phyloP scores from a whole-genome alignment of 1,139 yeast species.

The Geotrichum aggregatum region DNA sequence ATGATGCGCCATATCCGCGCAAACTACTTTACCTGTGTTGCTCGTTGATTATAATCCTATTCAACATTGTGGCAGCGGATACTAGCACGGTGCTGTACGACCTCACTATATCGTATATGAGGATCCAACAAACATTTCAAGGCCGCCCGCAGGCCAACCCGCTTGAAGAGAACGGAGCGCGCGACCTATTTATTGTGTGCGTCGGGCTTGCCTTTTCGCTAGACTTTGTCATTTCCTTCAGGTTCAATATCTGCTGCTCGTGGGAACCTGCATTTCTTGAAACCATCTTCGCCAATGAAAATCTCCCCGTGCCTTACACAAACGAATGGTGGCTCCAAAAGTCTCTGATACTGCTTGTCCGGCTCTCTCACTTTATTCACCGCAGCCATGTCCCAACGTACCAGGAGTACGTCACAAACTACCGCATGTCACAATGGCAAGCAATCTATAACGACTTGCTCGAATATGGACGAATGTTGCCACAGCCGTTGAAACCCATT shows the following conservation, averaged over 20 bases:
- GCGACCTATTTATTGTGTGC: conserved; percentile 12
- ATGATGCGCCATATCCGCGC: conserved; percentile 12
- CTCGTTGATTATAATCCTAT: conserved; percentile 9
- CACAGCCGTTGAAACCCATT: conserved; percentile 18
- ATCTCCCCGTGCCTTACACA: conserved; percentile 14
- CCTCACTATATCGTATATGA: conserved; percentile 4
- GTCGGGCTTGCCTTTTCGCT: conserved; percentile 15
- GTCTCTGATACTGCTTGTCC: conserved; percentile 12
- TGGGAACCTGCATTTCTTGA: conserved; percentile 15
- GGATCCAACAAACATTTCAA: not conserved
- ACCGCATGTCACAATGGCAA: conserved; percentile 14
- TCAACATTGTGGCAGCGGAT: conserved; percentile 12
- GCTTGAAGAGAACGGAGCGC: conserved; percentile 1
- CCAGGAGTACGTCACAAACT: conserved; percentile 10
- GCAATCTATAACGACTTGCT: conserved; percentile 13
- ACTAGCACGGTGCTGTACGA: conserved; percentile 7
- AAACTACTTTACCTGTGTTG: conserved; percentile 12
- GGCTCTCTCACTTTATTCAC: conserved; percentile 14
- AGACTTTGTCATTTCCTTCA: conserved; percentile 15
- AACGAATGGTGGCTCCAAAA: conserved; percentile 20
- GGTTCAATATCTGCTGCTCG: conserved; percentile 10
- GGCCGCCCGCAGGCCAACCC: conserved; percentile 7
- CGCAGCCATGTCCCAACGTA: conserved; percentile 12
- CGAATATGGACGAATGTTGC: conserved; percentile 16
- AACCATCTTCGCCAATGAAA: conserved; percentile 10